These are phyloP conservation scores for Marsdenia floribunda DNA, from an alignment of 257 asterid species.

Conservation along the genomic window DNA sequence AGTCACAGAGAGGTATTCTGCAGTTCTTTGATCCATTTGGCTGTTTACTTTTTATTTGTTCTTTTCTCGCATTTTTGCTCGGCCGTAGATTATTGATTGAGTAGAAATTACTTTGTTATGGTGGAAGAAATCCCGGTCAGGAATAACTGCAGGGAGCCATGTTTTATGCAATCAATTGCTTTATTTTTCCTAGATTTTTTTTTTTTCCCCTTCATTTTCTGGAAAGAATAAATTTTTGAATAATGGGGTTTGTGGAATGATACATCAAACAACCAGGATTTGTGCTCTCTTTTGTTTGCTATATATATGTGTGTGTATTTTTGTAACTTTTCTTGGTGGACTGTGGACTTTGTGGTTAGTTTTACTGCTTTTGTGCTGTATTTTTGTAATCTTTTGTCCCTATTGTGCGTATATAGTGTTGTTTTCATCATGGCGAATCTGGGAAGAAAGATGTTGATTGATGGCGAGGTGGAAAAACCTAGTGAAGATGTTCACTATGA, in stretches of 20 bases:
- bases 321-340: background rate
- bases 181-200: background rate
- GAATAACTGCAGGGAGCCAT: background rate
- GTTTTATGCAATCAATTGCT: background rate
- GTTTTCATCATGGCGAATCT: conserved; percentile 49
- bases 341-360: background rate
- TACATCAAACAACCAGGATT: background rate
- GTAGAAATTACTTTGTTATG: background rate
- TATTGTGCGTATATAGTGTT: conserved; percentile 32
- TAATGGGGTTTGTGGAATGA: background rate
- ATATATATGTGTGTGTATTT: too few species aligned
- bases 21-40: background rate
- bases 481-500: conserved; percentile 55
- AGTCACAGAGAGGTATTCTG: background rate
- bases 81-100: background rate
- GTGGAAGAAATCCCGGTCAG: background rate
- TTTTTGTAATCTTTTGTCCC: conserved; percentile 11
- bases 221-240: background rate
- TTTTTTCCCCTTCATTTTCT: background rate
- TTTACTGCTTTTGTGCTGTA: conserved; percentile 13
- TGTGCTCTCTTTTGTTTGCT: conserved; percentile 10
- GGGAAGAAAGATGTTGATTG: conserved; percentile 79
- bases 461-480: conserved; percentile 51
- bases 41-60: background rate
- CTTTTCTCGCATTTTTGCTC: background rate